phyloP scores from a whole-genome alignment of 2,329 filamentous ascomycete species.

The Aspergillus floridensis region DNA sequence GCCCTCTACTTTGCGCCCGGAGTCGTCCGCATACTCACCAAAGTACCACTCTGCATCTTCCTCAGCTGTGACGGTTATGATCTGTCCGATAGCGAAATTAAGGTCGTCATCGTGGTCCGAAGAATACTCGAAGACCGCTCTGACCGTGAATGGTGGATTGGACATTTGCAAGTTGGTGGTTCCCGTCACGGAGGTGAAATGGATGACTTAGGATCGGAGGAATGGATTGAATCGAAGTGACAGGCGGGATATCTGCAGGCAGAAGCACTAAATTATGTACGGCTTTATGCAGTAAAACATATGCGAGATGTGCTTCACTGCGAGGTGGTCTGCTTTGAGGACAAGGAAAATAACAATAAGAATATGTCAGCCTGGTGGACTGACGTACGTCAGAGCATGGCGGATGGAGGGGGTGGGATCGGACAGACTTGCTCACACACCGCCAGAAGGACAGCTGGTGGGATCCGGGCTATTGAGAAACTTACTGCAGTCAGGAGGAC shows the following conservation, averaged over 20 bases:
- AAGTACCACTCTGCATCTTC: constrained; percentile 94
- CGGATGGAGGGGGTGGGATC: constrained; percentile 21
- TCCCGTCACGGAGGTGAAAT: constrained; percentile 21
- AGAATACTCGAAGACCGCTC: constrained; percentile 89
- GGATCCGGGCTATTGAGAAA: constrained; percentile 7
- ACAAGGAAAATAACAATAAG: constrained; percentile 21
- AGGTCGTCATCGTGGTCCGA: constrained; percentile 95
- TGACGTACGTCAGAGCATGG: constrained; percentile 26
- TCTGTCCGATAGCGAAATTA: constrained; percentile 76
- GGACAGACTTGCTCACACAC: neutral
- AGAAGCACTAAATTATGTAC: constrained; percentile 21
- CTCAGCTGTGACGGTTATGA: constrained; percentile 89
- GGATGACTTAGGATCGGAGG: constrained; percentile 5
- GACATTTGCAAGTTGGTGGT: constrained; percentile 57
- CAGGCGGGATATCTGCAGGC: constrained; percentile 18
- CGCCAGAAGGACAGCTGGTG: constrained; percentile 12
- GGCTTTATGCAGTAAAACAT: constrained; percentile 21
- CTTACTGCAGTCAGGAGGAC: constrained; percentile 14
- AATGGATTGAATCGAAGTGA: constrained; percentile 7
- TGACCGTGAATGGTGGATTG: constrained; percentile 79
- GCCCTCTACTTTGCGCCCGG: constrained; percentile 73
- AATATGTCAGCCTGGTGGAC: constrained; percentile 30
- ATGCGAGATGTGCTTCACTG: constrained; percentile 13
- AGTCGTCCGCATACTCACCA: constrained; percentile 78
- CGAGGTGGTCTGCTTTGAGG: constrained; percentile 8